phyloP scores from a whole-genome alignment of 345 rosid genomes.

The Sisymbrium altissimum region DNA sequence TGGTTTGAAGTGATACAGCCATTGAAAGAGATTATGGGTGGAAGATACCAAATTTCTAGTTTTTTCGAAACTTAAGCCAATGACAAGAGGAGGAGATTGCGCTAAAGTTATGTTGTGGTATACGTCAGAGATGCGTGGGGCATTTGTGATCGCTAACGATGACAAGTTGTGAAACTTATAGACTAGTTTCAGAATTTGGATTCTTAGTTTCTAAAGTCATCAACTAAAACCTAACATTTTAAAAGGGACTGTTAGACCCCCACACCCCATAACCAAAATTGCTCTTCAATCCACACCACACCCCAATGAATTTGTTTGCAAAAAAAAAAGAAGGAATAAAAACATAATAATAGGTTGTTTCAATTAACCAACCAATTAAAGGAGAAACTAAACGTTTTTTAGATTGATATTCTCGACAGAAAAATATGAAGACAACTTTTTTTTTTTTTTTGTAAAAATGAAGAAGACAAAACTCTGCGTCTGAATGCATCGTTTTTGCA shows the following conservation, averaged over 20 bases:
- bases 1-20: slow-evolving; percentile 53
- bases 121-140: slow-evolving; percentile 48
- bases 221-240: background rate
- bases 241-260: background rate
- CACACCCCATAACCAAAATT: background rate
- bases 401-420: no score
- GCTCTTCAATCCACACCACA: background rate
- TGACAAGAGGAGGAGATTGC: background rate
- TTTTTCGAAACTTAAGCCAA: background rate
- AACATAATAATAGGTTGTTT: no score
- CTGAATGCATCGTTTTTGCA: no score
- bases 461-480: no score
- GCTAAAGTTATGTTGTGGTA: slow-evolving; percentile 29
- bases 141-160: slow-evolving; percentile 28
- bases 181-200: background rate
- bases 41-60: background rate
- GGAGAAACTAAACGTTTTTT: no score
- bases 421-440: no score
- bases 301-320: no score
- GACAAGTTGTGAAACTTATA: background rate
- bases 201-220: background rate
- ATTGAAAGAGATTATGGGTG: slow-evolving; percentile 34
- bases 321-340: no score
- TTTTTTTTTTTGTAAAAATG: no score
- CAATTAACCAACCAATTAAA: no score